A percentile compares a stretch with the other conserved stretches of the same genome.
phyloP scores from a whole-genome alignment of 345 rosid genomes.

The Turritis glabra region DNA sequence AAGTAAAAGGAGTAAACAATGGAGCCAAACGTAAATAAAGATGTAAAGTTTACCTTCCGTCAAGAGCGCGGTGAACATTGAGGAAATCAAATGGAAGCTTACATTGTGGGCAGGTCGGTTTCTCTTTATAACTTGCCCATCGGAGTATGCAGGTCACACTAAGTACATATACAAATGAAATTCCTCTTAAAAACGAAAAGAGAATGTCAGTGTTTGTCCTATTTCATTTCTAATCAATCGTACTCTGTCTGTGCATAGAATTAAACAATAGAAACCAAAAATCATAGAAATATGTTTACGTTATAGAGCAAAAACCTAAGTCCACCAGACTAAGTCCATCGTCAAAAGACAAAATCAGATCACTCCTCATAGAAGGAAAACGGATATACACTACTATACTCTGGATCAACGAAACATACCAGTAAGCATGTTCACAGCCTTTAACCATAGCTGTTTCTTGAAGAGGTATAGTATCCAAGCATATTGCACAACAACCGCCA shows the following conservation, averaged over 20 bases:
- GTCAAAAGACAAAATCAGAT: background rate
- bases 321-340: background rate
- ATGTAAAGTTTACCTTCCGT: slow-evolving; percentile 61
- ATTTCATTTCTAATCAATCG: background rate
- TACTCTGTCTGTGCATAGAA: background rate
- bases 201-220: background rate
- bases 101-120: slow-evolving; percentile 88
- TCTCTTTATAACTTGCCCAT: slow-evolving; percentile 77
- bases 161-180: slow-evolving; percentile 35
- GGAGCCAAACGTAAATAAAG: background rate
- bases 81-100: slow-evolving; percentile 87
- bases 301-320: background rate
- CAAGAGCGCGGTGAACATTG: slow-evolving; percentile 77
- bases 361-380: background rate
- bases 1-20: slow-evolving; percentile 5
- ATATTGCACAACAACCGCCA: slow-evolving; percentile 82
- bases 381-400: background rate
- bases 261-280: background rate
- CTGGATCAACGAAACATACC: slow-evolving; percentile 52
- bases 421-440: slow-evolving; percentile 97
- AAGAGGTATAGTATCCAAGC: slow-evolving; percentile 78
- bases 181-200: slow-evolving; percentile 15
- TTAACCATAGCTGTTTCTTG: slow-evolving; percentile 89
- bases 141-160: slow-evolving; percentile 90
- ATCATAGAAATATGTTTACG: background rate